Percentiles rank a stretch among this genome's conserved stretches.
These are phyloP conservation scores for Termitomyces sp. DNA, from an alignment of 768 basidiomycete genomes.

Conservation along the genomic window DNA sequence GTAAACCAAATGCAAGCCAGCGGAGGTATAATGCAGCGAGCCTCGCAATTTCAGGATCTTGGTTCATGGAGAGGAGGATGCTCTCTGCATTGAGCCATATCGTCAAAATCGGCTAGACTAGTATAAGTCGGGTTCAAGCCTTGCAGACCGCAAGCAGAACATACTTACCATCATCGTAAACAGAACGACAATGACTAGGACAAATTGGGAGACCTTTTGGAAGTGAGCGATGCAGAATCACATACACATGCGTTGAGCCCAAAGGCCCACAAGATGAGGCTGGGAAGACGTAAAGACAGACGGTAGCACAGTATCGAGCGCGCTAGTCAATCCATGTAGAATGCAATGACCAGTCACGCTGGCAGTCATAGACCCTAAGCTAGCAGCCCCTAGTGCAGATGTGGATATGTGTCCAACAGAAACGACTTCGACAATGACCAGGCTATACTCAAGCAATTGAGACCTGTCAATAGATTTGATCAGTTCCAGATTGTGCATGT, in stretches of 20 bases:
- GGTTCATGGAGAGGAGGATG: conserved; percentile 67
- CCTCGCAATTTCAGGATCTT: conserved; percentile 79
- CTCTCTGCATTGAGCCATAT: conserved; percentile 82
- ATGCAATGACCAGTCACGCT: conserved; percentile 72
- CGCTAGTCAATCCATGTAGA: conserved; percentile 73
- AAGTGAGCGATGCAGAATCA: conserved; percentile 4
- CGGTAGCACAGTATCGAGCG: conserved; percentile 90
- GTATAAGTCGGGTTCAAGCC: conserved; percentile 25
- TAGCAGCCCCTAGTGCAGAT: conserved; percentile 78
- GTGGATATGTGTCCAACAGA: conserved; percentile 93
- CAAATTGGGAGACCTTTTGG: neutral
- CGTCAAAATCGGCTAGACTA: conserved; percentile 42
- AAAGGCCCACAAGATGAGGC: conserved; percentile 83
- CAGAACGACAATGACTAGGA: conserved; percentile 54
- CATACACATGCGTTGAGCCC: conserved; percentile 84
- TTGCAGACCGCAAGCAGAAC: conserved; percentile 15
- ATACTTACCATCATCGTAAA: conserved; percentile 47
- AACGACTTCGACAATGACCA: conserved; percentile 78
- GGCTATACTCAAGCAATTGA: conserved; percentile 78
- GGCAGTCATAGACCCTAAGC: conserved; percentile 68
- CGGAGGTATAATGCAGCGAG: conserved; percentile 73
- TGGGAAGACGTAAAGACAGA: conserved; percentile 89
- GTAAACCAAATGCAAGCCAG: conserved; percentile 72
- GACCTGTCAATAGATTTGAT: conserved; percentile 37
- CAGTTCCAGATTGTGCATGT: neutral